These are phyloP conservation scores for Cicer arietinum DNA, from an alignment of 306 rosid species.

Conservation along the genomic window DNA sequence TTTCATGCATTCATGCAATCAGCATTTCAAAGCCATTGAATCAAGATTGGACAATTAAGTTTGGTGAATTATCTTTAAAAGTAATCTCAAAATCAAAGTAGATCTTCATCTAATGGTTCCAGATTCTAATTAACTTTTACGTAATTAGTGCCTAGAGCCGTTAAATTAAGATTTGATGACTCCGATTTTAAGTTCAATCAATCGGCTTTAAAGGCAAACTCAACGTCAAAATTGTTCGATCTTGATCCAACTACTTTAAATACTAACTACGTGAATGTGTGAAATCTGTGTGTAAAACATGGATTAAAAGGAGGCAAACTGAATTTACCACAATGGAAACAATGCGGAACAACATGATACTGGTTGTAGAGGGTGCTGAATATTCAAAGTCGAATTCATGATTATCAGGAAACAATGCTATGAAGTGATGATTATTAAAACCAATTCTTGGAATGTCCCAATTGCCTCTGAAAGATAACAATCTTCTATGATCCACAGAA, in stretches of 20 bases:
- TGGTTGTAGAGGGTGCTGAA: conserved; percentile 57
- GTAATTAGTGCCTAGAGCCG: too few species aligned
- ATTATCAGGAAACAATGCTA: conserved; percentile 55
- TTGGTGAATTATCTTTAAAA: background rate
- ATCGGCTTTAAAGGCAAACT: background rate
- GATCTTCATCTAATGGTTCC: background rate
- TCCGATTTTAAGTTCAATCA: background rate
- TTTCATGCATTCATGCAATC: background rate
- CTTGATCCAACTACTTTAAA: background rate
- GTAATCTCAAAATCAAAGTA: background rate
- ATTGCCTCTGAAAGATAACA: conserved; percentile 53
- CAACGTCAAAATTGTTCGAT: too few species aligned
- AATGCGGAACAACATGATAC: conserved; percentile 65
- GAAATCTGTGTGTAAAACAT: background rate
- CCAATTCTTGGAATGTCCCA: conserved; percentile 78
- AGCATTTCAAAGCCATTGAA: background rate
- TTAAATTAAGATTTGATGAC: too few species aligned
- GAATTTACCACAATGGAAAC: conserved; percentile 68
- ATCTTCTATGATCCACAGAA: conserved; percentile 7
- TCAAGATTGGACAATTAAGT: background rate
- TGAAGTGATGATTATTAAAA: conserved; percentile 56
- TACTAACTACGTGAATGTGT: background rate
- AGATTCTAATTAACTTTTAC: background rate
- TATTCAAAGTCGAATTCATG: conserved; percentile 59
- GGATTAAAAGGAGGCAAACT: conserved; percentile 31